A percentile compares a stretch with the other conserved stretches of the same genome.
Conservation (phyloP, 2,329 filamentous ascomycete species). For the Phoma sp. region DNA sequence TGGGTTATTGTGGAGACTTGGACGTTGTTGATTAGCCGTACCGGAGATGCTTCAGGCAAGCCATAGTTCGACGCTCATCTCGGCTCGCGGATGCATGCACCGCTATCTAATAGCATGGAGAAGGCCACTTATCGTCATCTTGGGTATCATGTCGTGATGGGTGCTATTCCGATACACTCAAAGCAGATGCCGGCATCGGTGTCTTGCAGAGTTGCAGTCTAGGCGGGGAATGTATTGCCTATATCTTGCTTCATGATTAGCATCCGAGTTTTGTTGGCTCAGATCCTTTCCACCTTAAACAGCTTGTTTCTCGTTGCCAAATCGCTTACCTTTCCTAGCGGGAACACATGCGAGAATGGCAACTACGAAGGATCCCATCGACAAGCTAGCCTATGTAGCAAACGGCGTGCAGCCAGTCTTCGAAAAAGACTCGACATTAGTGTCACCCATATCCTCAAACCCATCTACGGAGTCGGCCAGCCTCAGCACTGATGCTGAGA, state of each 20-base stretch:
- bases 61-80: slow-evolving; percentile 2
- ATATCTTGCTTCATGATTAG: neutral
- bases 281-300: too few relatives aligned
- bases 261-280: too few relatives aligned
- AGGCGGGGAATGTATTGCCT: neutral
- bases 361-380: slow-evolving; percentile 13
- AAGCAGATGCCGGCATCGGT: slow-evolving; percentile 4
- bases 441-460: neutral
- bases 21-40: neutral
- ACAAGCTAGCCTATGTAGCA: slow-evolving; percentile 22
- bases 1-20: neutral
- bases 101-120: slow-evolving; percentile 1
- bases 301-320: too few relatives aligned
- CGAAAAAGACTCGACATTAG: slow-evolving; percentile 1
- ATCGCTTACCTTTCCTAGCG: too few relatives aligned
- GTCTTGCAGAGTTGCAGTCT: too few relatives aligned
- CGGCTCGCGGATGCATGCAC: slow-evolving; percentile 1
- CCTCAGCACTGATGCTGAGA: slow-evolving; percentile 14
- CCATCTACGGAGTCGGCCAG: neutral
- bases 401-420: slow-evolving; percentile 7
- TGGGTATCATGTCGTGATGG: slow-evolving; percentile 20
- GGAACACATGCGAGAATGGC: slow-evolving; percentile 12
- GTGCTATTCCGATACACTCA: neutral
- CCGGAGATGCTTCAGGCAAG: neutral
- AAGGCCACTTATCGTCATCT: slow-evolving; percentile 21